Evolutionary conservation across 2,329 filamentous ascomycete species (phyloP).

Genomic region (Penicillium decumbens): DNA sequence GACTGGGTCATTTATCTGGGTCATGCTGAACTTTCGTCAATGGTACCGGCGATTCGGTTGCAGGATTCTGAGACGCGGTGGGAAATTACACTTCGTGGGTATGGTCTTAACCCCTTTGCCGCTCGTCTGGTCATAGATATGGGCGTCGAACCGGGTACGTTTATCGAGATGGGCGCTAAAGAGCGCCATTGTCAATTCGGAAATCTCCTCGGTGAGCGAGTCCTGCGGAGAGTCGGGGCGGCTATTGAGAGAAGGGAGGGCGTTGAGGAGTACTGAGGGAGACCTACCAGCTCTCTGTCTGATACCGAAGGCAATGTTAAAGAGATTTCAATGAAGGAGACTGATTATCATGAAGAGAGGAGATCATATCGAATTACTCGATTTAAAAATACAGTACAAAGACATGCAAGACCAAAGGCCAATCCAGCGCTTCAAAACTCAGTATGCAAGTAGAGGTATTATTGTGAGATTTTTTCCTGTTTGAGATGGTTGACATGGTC

Average conservation of each 20-base stretch:
- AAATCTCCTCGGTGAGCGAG: not conserved
- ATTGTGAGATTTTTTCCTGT: constrained; percentile 20
- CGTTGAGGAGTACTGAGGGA: not conserved
- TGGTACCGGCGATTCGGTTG: not conserved
- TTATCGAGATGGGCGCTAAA: not conserved
- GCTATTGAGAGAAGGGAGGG: not conserved
- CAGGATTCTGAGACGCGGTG: not conserved
- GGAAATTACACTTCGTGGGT: not conserved
- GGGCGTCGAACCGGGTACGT: not conserved
- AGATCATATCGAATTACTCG: constrained; percentile 31
- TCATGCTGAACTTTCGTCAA: not conserved
- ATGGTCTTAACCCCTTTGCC: not conserved
- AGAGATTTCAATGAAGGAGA: too few relatives aligned
- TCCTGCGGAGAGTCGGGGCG: not conserved
- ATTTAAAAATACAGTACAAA: constrained; percentile 34
- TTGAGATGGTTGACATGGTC: constrained; percentile 23
- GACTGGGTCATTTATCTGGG: not conserved
- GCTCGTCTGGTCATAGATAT: not conserved
- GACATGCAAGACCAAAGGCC: constrained; percentile 31
- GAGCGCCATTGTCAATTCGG: not conserved
- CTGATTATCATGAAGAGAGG: constrained; percentile 25
- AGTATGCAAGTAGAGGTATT: constrained; percentile 21
- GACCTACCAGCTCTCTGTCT: too few relatives aligned
- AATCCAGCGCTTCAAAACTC: constrained; percentile 29
- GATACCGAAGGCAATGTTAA: too few relatives aligned